Conservation (phyloP, 1,139 yeast genomes). For the Eremothecium sinecaudum region DNA sequence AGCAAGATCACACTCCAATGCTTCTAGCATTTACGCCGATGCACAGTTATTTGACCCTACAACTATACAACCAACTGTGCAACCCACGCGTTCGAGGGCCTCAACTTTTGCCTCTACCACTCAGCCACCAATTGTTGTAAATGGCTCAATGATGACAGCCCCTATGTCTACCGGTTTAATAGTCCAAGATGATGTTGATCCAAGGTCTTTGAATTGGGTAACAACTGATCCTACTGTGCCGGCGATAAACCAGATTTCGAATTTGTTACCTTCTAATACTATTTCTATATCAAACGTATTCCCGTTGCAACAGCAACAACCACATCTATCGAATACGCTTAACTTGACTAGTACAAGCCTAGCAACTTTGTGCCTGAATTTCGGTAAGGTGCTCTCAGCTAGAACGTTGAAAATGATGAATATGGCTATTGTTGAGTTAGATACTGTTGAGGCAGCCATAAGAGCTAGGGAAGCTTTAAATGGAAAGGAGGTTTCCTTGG, state of each 20-base stretch:
- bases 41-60: slow-evolving; percentile 19
- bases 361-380: slow-evolving; percentile 40
- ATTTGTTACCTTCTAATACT: slow-evolving; percentile 44
- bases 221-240: slow-evolving; percentile 61
- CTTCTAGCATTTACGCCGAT: slow-evolving; percentile 26
- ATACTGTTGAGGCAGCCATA: slow-evolving; percentile 63
- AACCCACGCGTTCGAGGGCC: slow-evolving; percentile 34
- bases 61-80: slow-evolving; percentile 4
- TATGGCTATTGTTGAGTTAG: slow-evolving; percentile 67
- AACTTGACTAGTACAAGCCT: slow-evolving; percentile 28
- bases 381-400: slow-evolving; percentile 50
- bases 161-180: slow-evolving; percentile 32
- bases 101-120: slow-evolving; percentile 30
- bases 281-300: slow-evolving; percentile 58
- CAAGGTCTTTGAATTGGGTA: slow-evolving; percentile 39
- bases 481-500: slow-evolving; percentile 64
- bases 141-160: slow-evolving; percentile 5
- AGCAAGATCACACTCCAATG: slow-evolving; percentile 25
- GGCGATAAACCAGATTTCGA: slow-evolving; percentile 36
- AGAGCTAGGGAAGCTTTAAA: slow-evolving; percentile 66
- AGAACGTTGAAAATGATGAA: slow-evolving; percentile 45
- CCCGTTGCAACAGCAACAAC: slow-evolving; percentile 49
- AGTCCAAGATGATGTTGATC: slow-evolving; percentile 47
- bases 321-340: slow-evolving; percentile 29
- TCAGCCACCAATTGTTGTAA: slow-evolving; percentile 20